Conservation (phyloP, 441 rosid species). For the Erysimum cheiri region DNA sequence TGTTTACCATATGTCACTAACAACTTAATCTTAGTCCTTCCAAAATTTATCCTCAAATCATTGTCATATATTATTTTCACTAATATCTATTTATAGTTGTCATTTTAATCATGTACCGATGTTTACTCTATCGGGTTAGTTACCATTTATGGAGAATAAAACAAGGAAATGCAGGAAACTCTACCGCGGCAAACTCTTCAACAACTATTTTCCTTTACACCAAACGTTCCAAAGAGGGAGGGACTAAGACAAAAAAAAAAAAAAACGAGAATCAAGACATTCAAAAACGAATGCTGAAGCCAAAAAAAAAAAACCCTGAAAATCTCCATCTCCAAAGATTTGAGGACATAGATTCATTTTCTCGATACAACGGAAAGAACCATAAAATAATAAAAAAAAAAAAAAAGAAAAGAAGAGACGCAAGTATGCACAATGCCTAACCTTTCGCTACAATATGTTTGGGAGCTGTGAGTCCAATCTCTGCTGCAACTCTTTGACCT, state of each 20-base stretch:
- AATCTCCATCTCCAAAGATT: constrained; percentile 30
- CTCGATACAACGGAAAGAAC: constrained; percentile 9
- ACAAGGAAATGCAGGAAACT: neutral
- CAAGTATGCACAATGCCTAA: constrained; percentile 71
- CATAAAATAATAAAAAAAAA: neutral
- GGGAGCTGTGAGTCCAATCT: constrained; percentile 94
- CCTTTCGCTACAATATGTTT: constrained; percentile 72
- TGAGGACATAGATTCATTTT: constrained; percentile 29
- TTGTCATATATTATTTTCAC: neutral
- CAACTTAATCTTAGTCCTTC: neutral
- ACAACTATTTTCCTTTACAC: constrained; percentile 34
- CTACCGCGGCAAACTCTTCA: constrained; percentile 19
- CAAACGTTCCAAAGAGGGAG: constrained; percentile 15
- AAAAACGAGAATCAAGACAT: constrained; percentile 23
- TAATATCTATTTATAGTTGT: neutral
- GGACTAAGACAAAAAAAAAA: neutral
- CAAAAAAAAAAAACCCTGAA: constrained; percentile 17
- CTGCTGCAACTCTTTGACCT: constrained; percentile 85
- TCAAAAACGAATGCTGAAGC: constrained; percentile 28
- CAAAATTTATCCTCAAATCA: neutral
- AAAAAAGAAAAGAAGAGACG: constrained; percentile 12
- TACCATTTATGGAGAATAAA: constrained; percentile 7
- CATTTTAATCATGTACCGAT: neutral
- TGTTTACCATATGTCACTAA: no score
- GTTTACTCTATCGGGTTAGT: constrained; percentile 4